Evolutionary conservation across 1,139 yeast species (phyloP).

Genomic region (Pichia sp.): DNA sequence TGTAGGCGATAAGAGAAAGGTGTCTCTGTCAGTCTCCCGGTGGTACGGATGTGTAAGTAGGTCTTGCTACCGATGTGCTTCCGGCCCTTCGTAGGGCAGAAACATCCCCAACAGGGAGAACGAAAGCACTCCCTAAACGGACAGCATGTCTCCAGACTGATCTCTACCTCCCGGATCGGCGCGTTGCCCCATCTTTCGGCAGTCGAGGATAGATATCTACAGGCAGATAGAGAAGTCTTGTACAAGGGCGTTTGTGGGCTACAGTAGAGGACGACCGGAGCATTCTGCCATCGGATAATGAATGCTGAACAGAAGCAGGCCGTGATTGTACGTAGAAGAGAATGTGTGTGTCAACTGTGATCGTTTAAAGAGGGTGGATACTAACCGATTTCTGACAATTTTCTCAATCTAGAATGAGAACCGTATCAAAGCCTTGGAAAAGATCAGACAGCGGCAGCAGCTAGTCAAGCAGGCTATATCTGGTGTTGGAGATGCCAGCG

Average conservation of each 20-base stretch:
- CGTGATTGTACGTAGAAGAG: slow-evolving; percentile 1
- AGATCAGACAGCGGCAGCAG: slow-evolving; percentile 45
- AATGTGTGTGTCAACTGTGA: not conserved
- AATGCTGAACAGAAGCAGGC: slow-evolving; percentile 1
- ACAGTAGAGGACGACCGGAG: not conserved
- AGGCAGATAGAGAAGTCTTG: not conserved
- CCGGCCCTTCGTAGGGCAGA: too few relatives aligned
- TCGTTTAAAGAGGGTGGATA: not conserved
- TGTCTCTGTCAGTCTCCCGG: not conserved
- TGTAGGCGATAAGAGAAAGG: not conserved
- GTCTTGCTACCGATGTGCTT: too few relatives aligned
- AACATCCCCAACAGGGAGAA: slow-evolving; percentile 5
- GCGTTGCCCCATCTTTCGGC: not conserved
- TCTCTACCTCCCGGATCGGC: not conserved
- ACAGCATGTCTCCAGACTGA: not conserved
- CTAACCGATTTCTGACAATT: not conserved
- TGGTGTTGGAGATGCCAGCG: too few relatives aligned
- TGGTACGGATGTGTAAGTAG: too few relatives aligned
- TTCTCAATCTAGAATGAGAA: slow-evolving; percentile 34
- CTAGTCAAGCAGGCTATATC: slow-evolving; percentile 12
- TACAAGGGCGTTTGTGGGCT: not conserved
- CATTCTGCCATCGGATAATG: not conserved
- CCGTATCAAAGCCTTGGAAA: slow-evolving; percentile 54
- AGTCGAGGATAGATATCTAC: slow-evolving; percentile 1
- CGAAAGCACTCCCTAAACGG: slow-evolving; percentile 13